Evolutionary conservation across 192 early-diverging fungal species (phyloP).

Genomic region (Dispira parvispora): DNA sequence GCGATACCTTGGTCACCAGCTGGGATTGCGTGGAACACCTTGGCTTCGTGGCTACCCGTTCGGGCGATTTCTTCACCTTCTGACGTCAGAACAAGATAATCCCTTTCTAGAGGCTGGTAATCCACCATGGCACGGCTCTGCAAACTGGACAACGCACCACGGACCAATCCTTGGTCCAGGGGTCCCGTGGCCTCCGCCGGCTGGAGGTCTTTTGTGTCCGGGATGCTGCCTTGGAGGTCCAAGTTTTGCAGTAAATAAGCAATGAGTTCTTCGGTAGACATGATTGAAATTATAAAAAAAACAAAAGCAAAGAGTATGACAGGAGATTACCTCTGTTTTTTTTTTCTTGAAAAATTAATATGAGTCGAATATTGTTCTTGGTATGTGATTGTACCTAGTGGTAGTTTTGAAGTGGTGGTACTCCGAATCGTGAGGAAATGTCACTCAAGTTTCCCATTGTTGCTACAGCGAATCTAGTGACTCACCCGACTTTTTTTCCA

Average conservation of each 20-base stretch:
- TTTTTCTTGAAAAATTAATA: too few relatives aligned
- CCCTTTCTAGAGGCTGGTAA: constrained; percentile 59
- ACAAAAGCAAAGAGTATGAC: neutral
- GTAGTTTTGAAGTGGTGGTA: too few relatives aligned
- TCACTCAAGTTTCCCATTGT: too few relatives aligned
- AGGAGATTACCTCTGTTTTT: too few relatives aligned
- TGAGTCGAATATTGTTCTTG: too few relatives aligned
- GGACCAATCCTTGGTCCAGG: neutral
- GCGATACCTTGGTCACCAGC: constrained; percentile 60
- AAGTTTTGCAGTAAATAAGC: constrained; percentile 15
- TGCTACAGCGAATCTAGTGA: too few relatives aligned
- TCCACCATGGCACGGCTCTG: constrained; percentile 48
- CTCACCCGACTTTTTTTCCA: too few relatives aligned
- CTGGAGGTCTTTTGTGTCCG: constrained; percentile 35
- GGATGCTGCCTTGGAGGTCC: constrained; percentile 42
- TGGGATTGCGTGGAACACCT: constrained; percentile 78
- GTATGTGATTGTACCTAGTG: too few relatives aligned
- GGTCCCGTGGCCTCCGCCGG: neutral
- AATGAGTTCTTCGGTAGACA: neutral
- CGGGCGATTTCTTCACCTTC: constrained; percentile 78
- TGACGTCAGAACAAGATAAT: constrained; percentile 67
- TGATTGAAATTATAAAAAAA: neutral
- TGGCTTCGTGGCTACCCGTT: constrained; percentile 83
- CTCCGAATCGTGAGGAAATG: too few relatives aligned
- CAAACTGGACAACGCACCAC: constrained; percentile 10